Evolutionary conservation across 768 basidiomycete genomes (phyloP), one percentile per base, ranked within the genome.

Genomic region (Sporobolomyces roseus): DNA sequence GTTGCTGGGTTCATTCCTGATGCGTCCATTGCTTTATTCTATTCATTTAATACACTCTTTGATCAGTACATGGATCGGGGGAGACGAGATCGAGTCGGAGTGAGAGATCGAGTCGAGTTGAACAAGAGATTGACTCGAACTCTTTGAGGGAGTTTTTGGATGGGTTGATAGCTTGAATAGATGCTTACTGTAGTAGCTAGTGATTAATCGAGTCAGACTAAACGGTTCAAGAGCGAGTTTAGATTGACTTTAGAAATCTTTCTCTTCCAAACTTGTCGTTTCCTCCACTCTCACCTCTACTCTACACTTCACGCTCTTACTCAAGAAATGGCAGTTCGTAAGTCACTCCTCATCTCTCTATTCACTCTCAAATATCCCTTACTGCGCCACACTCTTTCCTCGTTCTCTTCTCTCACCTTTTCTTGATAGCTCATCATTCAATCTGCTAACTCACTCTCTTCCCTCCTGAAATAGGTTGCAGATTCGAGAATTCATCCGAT

Each of bases 1-100:
- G 97, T 94, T 71, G 91, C 85, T 32, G 85, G 78, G 80, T 88
- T 94, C 81, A 97, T 87, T 55, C 66, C 66, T 12, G 75, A 74
- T 49, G 75, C 75, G 70, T 76, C 73, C 75, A 76, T 74, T 32
- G n/a, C n/a, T 49, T 10, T 27, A 25, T 51, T 29, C 12, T 29
- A 13, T 4, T 25, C 50, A 51, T n/a, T n/a, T n/a, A n/a, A n/a
- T n/a, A n/a, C n/a, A n/a, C n/a, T n/a, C n/a, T n/a, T n/a, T n/a
- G n/a, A n/a, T n/a, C n/a, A n/a, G n/a, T n/a, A n/a, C n/a, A n/a
- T n/a, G n/a, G n/a, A n/a, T n/a, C n/a, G n/a, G n/a, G n/a, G n/a
- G n/a, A n/a, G n/a, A n/a, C n/a, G n/a, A n/a, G n/a, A n/a, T n/a
- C n/a, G 56, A 45, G 41, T 45, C 56, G 3, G 41, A 29, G 9